Conservation (phyloP, 2,329 filamentous ascomycete genomes). For the Trichoderma breve region DNA sequence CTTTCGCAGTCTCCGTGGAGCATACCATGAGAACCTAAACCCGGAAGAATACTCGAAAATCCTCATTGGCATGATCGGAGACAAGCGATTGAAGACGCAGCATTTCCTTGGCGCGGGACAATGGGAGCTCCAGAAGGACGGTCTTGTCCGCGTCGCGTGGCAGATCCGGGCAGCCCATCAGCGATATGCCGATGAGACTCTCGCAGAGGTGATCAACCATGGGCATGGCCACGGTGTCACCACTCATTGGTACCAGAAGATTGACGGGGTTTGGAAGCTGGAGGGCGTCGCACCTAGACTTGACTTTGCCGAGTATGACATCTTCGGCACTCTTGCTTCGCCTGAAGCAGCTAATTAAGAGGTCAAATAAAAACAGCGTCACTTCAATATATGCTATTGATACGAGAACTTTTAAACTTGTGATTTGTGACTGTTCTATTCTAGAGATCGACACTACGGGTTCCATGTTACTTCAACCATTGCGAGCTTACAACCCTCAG, state of each 20-base stretch:
- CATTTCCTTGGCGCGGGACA: conserved; percentile 61
- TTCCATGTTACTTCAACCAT: background rate
- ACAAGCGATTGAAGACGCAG: conserved; percentile 61
- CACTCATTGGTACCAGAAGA: conserved; percentile 56
- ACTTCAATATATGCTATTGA: background rate
- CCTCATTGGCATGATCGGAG: conserved; percentile 44
- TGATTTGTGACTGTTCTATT: background rate
- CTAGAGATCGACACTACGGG: background rate
- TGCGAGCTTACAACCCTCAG: background rate
- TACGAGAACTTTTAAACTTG: background rate
- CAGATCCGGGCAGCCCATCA: conserved; percentile 63
- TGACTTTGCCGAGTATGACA: conserved; percentile 55
- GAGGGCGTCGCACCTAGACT: conserved; percentile 55
- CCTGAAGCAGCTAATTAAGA: background rate
- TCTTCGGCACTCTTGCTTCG: conserved; percentile 22
- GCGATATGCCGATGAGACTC: conserved; percentile 52
- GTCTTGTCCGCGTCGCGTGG: conserved; percentile 59
- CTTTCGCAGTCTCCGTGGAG: conserved; percentile 20
- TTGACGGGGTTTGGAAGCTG: conserved; percentile 61
- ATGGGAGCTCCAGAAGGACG: conserved; percentile 57
- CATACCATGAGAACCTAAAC: conserved; percentile 19
- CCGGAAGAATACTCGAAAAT: conserved; percentile 19
- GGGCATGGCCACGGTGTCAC: conserved; percentile 60
- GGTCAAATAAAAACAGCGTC: background rate
- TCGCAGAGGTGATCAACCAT: conserved; percentile 52